Conservation (phyloP, 805 yeast species). For the Candida lessepsii region DNA sequence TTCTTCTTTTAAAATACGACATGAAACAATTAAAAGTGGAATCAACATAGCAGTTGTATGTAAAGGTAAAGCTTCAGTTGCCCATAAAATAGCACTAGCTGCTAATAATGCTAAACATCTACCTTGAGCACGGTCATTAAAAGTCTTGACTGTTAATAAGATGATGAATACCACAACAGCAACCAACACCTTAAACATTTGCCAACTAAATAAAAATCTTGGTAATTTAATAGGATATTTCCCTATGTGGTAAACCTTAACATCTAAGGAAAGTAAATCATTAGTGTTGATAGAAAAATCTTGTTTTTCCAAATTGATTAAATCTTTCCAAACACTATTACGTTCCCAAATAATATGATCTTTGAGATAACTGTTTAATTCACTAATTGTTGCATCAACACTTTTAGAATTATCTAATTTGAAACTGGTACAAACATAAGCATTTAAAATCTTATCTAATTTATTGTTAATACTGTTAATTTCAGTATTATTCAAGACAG, state of each 20-base stretch:
- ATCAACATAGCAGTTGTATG: constrained; percentile 49
- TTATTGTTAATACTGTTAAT: constrained; percentile 42
- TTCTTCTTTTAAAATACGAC: constrained; percentile 49
- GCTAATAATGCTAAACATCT: constrained; percentile 71
- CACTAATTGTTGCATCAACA: constrained; percentile 41
- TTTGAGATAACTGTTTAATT: constrained; percentile 56
- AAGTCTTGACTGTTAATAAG: constrained; percentile 54
- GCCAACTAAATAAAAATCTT: constrained; percentile 45
- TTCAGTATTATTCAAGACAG: constrained; percentile 46
- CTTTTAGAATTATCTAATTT: constrained; percentile 48
- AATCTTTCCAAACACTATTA: constrained; percentile 96
- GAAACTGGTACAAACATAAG: constrained; percentile 49
- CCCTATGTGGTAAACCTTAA: constrained; percentile 19
- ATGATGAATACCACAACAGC: constrained; percentile 54
- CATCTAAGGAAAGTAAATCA: constrained; percentile 19
- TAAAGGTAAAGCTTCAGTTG: constrained; percentile 51
- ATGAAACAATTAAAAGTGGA: constrained; percentile 46
- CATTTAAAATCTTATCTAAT: constrained; percentile 50
- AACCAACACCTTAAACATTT: constrained; percentile 47
- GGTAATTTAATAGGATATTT: constrained; percentile 38
- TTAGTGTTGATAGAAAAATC: constrained; percentile 23
- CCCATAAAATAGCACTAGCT: constrained; percentile 53
- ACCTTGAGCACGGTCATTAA: constrained; percentile 61
- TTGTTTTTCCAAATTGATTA: constrained; percentile 65
- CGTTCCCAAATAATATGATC: constrained; percentile 98